These are phyloP conservation scores for Cryphonectria radicalis DNA, from an alignment of 2,329 filamentous ascomycete species.

Conservation along the genomic window DNA sequence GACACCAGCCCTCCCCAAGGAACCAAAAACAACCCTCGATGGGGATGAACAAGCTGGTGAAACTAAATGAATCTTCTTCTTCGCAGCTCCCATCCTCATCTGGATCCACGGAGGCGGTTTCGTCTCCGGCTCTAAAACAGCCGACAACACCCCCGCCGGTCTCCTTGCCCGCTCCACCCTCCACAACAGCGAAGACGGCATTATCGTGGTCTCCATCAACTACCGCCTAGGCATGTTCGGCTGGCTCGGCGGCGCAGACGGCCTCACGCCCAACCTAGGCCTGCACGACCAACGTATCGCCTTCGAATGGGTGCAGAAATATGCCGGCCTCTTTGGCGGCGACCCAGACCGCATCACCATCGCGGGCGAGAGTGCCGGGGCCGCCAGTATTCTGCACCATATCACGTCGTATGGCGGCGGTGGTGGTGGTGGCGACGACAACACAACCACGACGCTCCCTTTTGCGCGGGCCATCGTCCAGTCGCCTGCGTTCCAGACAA, in stretches of 20 bases:
- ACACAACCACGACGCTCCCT: conserved; percentile 42
- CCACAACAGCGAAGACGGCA: conserved; percentile 39
- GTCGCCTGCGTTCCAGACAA: conserved; percentile 42
- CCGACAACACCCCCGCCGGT: conserved; percentile 24
- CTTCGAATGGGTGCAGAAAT: conserved; percentile 49
- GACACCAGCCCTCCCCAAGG: neutral
- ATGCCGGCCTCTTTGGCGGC: conserved; percentile 48
- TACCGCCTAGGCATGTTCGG: conserved; percentile 55
- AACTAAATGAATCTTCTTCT: too few relatives aligned
- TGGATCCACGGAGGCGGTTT: conserved; percentile 54
- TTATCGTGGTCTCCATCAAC: conserved; percentile 53
- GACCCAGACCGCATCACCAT: conserved; percentile 46
- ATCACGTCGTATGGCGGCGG: conserved; percentile 48
- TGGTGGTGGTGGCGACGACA: too few relatives aligned
- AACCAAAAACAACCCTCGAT: conserved; percentile 28
- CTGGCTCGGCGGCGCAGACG: conserved; percentile 47
- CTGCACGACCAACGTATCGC: conserved; percentile 44
- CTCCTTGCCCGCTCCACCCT: conserved; percentile 24
- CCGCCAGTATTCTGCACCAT: conserved; percentile 54
- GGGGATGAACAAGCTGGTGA: neutral
- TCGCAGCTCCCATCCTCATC: conserved; percentile 47
- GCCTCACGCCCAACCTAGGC: conserved; percentile 46
- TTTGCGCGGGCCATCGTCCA: conserved; percentile 44
- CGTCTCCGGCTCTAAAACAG: conserved; percentile 47
- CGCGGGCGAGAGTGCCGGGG: conserved; percentile 51